Conservation (phyloP, 768 basidiomycete species). For the Russula emetica region DNA sequence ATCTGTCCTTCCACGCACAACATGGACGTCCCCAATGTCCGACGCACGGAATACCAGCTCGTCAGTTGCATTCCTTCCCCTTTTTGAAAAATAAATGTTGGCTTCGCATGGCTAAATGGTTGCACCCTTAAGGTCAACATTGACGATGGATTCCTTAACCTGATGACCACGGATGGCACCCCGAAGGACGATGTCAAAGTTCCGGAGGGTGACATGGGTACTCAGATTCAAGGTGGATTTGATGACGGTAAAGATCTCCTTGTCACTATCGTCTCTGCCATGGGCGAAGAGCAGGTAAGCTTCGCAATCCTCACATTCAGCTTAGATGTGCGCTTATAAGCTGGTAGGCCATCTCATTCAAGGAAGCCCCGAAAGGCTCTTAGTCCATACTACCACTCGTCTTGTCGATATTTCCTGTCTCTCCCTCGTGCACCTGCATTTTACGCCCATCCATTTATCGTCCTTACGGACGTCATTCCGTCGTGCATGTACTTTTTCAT, state of each 20-base stretch:
- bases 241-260: slow-evolving; percentile 85
- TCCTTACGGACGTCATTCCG: slow-evolving; percentile 26
- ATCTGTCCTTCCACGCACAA: slow-evolving; percentile 98
- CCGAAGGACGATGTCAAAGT: slow-evolving; percentile 93
- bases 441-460: slow-evolving; percentile 25
- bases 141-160: slow-evolving; percentile 93
- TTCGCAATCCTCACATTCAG: slow-evolving; percentile 12
- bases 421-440: slow-evolving; percentile 23
- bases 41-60: slow-evolving; percentile 85
- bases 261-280: slow-evolving; percentile 82
- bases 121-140: slow-evolving; percentile 60
- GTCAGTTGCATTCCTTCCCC: slow-evolving; percentile 41
- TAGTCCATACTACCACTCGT: slow-evolving; percentile 24
- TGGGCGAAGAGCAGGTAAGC: slow-evolving; percentile 83
- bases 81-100: background rate
- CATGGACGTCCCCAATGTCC: slow-evolving; percentile 98
- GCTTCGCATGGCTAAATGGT: background rate
- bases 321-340: slow-evolving; percentile 6
- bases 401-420: slow-evolving; percentile 20
- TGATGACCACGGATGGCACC: slow-evolving; percentile 76
- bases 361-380: slow-evolving; percentile 78
- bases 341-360: slow-evolving; percentile 70
- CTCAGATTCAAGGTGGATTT: slow-evolving; percentile 62
- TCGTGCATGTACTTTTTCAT: slow-evolving; percentile 30
- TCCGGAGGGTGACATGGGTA: slow-evolving; percentile 81